Evolutionary conservation across 495 filamentous ascomycete species (phyloP).

Genomic region (Annulohypoxylon maeteangense): DNA sequence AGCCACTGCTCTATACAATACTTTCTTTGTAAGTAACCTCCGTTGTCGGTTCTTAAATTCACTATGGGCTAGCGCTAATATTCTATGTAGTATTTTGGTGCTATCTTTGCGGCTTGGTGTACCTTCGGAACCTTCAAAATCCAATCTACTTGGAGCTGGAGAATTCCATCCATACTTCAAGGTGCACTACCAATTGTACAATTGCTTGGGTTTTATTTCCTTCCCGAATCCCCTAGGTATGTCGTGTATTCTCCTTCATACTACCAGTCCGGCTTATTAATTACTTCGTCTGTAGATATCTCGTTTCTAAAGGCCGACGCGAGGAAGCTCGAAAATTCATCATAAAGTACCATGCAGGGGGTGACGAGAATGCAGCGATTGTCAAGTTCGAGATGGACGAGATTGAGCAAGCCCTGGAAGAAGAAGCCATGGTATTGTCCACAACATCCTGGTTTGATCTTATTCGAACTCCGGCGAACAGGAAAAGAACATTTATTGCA

Average conservation of each 20-base stretch:
- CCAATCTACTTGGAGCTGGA: conserved; percentile 7
- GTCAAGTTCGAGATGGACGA: conserved; percentile 11
- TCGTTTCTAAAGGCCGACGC: background rate
- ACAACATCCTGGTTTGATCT: conserved; percentile 9
- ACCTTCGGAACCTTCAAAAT: conserved; percentile 15
- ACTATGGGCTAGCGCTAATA: background rate
- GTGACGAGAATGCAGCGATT: background rate
- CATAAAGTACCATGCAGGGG: conserved; percentile 3
- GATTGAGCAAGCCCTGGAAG: conserved; percentile 7
- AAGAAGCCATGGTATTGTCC: conserved; percentile 2
- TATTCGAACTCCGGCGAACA: conserved; percentile 4
- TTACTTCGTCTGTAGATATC: background rate
- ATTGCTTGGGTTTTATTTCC: conserved; percentile 2
- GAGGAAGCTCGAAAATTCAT: conserved; percentile 5
- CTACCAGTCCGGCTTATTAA: background rate
- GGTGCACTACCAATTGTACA: background rate
- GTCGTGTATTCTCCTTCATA: no score
- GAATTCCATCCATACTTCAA: conserved; percentile 1
- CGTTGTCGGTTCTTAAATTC: background rate
- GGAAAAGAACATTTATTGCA: conserved; percentile 6
- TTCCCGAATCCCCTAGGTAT: conserved; percentile 10
- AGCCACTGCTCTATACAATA: conserved; percentile 6
- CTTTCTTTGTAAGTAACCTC: background rate
- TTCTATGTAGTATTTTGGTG: background rate
- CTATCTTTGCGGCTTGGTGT: conserved; percentile 9